phyloP scores from a whole-genome alignment of 768 basidiomycete genomes.

The Serpula lacrymans region DNA sequence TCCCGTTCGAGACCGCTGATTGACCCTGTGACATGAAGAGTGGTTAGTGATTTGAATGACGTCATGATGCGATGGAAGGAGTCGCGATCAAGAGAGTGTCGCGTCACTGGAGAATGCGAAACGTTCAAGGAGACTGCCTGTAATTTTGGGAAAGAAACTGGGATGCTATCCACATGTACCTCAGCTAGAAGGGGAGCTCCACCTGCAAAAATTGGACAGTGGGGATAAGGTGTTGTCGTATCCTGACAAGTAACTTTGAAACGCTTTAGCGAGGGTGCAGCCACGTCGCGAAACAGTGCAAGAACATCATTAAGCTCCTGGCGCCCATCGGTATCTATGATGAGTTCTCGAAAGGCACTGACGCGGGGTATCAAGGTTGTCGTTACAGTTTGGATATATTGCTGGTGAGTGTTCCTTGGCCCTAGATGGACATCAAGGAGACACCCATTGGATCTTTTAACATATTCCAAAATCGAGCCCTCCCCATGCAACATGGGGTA shows the following conservation, averaged over 20 bases:
- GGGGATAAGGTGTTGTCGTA: conserved; percentile 18
- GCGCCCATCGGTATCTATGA: conserved; percentile 27
- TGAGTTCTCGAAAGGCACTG: conserved; percentile 27
- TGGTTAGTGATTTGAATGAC: conserved; percentile 24
- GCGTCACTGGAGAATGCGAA: conserved; percentile 21
- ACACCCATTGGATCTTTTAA: conserved; percentile 28
- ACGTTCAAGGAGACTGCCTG: no score
- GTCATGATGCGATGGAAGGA: conserved; percentile 29
- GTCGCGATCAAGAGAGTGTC: conserved; percentile 21
- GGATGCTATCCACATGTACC: conserved; percentile 29
- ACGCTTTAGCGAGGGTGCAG: conserved; percentile 24
- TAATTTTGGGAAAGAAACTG: conserved; percentile 27
- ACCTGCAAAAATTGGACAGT: conserved; percentile 27
- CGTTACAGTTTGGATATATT: conserved; percentile 21
- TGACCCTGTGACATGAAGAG: conserved; percentile 28
- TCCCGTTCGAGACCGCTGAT: conserved; percentile 31
- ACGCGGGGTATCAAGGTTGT: conserved; percentile 26
- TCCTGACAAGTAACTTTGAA: conserved; percentile 27
- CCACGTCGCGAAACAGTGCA: conserved; percentile 15
- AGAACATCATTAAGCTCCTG: conserved; percentile 24
- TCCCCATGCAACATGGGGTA: conserved; percentile 28
- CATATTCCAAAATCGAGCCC: conserved; percentile 23
- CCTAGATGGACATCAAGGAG: conserved; percentile 30
- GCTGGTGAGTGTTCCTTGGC: conserved; percentile 22
- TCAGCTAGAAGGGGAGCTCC: conserved; percentile 29